A percentile compares a stretch with the other conserved stretches of the same genome.
These are phyloP conservation scores for Aureobasidium musti DNA, from an alignment of 2,329 filamentous ascomycete genomes.

Conservation along the genomic window DNA sequence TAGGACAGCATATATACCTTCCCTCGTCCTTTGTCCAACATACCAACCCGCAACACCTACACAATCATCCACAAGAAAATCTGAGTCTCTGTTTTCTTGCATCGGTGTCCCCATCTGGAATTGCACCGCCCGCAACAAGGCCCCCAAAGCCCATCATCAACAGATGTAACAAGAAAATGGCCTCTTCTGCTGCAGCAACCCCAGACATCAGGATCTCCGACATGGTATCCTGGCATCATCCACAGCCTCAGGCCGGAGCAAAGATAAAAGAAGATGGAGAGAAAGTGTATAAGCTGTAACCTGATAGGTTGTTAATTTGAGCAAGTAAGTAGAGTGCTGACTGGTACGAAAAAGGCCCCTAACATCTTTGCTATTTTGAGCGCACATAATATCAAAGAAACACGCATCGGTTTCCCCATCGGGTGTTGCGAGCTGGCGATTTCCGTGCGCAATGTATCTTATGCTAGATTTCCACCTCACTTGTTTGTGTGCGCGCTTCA, in stretches of 20 bases:
- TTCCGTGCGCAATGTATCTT: too few relatives aligned
- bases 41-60: background rate
- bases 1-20: constrained; percentile 3
- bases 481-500: background rate
- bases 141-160: background rate
- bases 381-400: background rate
- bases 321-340: constrained; percentile 9
- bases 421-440: too few relatives aligned
- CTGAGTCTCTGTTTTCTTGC: too few relatives aligned
- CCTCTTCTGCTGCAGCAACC: background rate
- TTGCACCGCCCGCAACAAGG: constrained; percentile 9
- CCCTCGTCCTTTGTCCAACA: background rate
- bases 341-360: constrained; percentile 2
- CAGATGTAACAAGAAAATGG: constrained; percentile 1
- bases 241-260: constrained; percentile 6
- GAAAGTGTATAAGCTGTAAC: background rate
- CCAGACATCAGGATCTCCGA: background rate
- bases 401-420: too few relatives aligned
- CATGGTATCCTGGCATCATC: background rate
- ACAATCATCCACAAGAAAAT: background rate
- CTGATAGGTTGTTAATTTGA: constrained; percentile 10
- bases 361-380: constrained; percentile 14
- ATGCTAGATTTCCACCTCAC: too few relatives aligned
- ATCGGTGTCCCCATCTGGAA: background rate
- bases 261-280: background rate